phyloP scores from a whole-genome alignment of 2,329 filamentous ascomycete species.

The Diaporthe ampelina region DNA sequence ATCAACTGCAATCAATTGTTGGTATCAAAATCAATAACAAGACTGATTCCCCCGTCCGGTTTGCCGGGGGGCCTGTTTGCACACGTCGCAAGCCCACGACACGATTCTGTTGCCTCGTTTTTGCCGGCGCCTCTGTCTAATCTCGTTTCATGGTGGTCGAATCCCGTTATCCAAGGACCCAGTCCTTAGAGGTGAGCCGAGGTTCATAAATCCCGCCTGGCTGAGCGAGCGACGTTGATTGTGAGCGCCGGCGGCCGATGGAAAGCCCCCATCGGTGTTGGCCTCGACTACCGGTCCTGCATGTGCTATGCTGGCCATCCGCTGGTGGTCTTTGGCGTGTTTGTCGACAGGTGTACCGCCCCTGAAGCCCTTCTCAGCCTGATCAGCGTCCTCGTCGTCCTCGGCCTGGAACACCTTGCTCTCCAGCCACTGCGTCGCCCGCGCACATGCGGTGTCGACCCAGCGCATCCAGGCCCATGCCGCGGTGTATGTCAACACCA shows the following conservation, averaged over 20 bases:
- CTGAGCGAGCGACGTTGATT: constrained; percentile 14
- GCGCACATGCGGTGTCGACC: constrained; percentile 64
- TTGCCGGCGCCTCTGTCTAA: background rate
- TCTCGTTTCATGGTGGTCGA: background rate
- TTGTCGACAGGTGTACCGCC: background rate
- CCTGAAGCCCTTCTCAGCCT: constrained; percentile 46
- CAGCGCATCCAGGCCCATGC: constrained; percentile 66
- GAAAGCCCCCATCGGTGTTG: background rate
- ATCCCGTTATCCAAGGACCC: background rate
- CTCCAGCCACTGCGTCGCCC: constrained; percentile 62
- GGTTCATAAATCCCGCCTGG: constrained; percentile 15
- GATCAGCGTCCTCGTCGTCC: constrained; percentile 49
- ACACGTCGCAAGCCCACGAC: background rate
- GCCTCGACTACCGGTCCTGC: background rate
- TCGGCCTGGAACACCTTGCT: constrained; percentile 60
- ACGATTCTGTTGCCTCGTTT: background rate
- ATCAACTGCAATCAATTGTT: background rate
- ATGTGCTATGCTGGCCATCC: background rate
- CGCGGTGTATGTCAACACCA: constrained; percentile 60
- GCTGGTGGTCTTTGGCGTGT: constrained; percentile 1
- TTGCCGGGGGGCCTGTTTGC: background rate
- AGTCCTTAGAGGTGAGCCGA: background rate
- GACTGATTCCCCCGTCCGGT: no score
- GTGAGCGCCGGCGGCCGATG: background rate
- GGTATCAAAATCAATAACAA: background rate